These are phyloP conservation scores for Litchi chinensis DNA, from an alignment of 345 rosid genomes.

Conservation along the genomic window DNA sequence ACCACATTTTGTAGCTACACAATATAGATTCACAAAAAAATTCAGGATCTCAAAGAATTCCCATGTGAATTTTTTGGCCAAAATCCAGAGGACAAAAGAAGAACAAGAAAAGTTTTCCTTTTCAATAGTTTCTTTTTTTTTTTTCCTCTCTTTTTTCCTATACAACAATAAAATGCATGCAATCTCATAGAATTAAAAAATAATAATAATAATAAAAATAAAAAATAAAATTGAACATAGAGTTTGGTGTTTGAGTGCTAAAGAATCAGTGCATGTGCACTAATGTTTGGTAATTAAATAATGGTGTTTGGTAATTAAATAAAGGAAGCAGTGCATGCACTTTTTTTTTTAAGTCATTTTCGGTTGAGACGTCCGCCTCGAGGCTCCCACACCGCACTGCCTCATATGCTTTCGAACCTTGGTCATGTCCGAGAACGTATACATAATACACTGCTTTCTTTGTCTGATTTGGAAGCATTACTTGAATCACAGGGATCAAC, in stretches of 20 bases:
- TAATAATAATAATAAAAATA: no score
- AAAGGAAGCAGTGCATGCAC: no score
- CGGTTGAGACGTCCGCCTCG: no score
- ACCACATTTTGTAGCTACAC: neutral
- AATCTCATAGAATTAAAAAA: neutral
- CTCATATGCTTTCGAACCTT: no score
- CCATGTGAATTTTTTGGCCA: neutral
- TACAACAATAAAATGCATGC: neutral
- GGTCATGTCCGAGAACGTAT: neutral
- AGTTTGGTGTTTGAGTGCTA: no score
- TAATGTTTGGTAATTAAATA: no score
- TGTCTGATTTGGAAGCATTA: neutral
- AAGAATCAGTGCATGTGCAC: no score
- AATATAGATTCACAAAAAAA: neutral
- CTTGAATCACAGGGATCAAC: neutral
- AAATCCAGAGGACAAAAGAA: neutral
- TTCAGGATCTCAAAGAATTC: neutral
- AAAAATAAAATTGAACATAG: no score
- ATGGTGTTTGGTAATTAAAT: no score
- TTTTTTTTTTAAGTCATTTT: no score
- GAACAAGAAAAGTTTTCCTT: neutral
- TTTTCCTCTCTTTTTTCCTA: neutral
- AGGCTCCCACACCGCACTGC: no score
- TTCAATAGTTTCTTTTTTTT: no score
- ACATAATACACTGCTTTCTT: neutral